Evolutionary conservation across 2,329 filamentous ascomycete species (phyloP), one percentile per base, ranked within the genome.

Genomic region (Trichoderma citrinoviride): DNA sequence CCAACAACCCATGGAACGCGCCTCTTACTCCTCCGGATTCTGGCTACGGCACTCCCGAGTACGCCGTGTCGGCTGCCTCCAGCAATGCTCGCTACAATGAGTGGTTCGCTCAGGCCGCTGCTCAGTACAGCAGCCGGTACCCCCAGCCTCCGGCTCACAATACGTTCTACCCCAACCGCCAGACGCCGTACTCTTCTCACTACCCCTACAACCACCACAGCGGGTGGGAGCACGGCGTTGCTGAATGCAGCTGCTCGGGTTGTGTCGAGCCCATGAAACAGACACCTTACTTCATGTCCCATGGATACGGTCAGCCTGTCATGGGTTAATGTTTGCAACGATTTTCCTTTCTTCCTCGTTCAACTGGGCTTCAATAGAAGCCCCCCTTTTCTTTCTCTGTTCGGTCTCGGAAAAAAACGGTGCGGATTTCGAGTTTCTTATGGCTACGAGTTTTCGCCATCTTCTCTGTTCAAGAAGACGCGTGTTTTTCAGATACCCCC

Each of bases 41-140:
- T 21, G 85, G 85, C 6, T 87, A 87, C 64, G 84, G 84, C 49
- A 87, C 85, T 0, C 85, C 85, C 5, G 85, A 87, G 69, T 85
- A 86, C 67, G 76, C 79, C 55, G 81, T 82, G 73, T 86, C 84
- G 47, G 82, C 84, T 4, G 79, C 83, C 0, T 82, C 83, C 1
- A 79, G 80, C 68, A 86, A 85, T 63, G 77, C 80, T 23, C 82
- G 79, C 41, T 87, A 87, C 73, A 82, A 84, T 27, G 85, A 87
- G 49, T 87, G 83, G 83, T 85, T 87, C 66, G 76, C 78, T 8
- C 78, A 81, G 65, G 77, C 77, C 44, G 73, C 77, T 23, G 75
- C 76, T 7, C 79, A 80, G 70, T 80, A 81, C 67, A 77, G 77
- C 68, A 78, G 66, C 19, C 79, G 80, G 19, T 83, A 82, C 64